Base-by-base conservation (phyloP, 176 grass and related monocot genomes). In the Avena eriantha region DNA sequence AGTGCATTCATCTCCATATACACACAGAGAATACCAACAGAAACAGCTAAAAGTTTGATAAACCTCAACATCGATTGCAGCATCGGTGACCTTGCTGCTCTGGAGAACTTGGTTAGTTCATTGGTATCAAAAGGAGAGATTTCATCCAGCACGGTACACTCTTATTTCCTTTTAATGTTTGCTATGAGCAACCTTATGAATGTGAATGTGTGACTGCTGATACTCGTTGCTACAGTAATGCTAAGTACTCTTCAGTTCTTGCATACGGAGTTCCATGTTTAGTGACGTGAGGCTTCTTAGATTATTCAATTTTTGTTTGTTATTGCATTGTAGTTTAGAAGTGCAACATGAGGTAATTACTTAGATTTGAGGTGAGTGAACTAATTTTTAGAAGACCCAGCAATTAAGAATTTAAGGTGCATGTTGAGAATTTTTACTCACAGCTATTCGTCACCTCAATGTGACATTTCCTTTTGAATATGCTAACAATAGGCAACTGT, bases 1-100 rank as follows among this genome's bases (percentile, higher is more conserved):
- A 93, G 85, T 91, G 93, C 96, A 83, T 96, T 98, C 71, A 86
- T 94, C 48, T 89, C 93, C 58, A 90, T 98, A 89, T 98, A 98
- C 82, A 85, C 93, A 76, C 85, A 59, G 81, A 98, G 89, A 85
- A 92, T 43, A 64, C 84, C 96, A 81, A 86, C 81, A 56, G 96
- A 98, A 88, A 98, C 96, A 41, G 96, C 96, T 21, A 96, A 87
- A 89, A 90, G 88, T 86, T 91, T 98, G 76, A 82, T 98, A 76
- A 86, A 75, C 81, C 80, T 98, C 60, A 85, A 87, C 79, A 86
- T 91, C 39, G 84, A 91, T 68, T 94, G 87, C 74, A 98, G 86
- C 88, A 94, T 98, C 5, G 96, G 96, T 24, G 93, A 96, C 49
- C 90, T 96, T 85, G 92, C 93, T 57, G 93, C 96, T 78, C 86